Percentiles rank a stretch among this genome's conserved stretches.
phyloP scores from a whole-genome alignment of 2,329 filamentous ascomycete genomes.

The Colletotrichum spinosum region DNA sequence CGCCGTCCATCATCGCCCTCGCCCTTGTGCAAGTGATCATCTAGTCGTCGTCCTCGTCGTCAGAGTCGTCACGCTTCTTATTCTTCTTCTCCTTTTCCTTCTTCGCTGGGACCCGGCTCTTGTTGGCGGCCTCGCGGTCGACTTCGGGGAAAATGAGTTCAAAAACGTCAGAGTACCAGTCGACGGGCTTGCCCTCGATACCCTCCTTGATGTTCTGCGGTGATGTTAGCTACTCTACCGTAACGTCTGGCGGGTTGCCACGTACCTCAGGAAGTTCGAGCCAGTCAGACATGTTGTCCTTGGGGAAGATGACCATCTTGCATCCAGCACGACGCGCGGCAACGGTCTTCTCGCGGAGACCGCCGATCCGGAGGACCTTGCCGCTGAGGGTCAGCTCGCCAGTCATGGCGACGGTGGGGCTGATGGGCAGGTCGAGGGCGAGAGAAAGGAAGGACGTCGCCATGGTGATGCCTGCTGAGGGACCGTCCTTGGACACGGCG shows the following conservation, averaged over 20 bases:
- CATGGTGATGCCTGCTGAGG: slow-evolving; percentile 97
- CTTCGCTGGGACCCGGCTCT: slow-evolving; percentile 71
- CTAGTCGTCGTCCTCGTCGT: slow-evolving; percentile 47
- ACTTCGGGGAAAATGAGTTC: slow-evolving; percentile 88
- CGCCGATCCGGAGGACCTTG: slow-evolving; percentile 95
- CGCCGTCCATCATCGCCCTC: neutral
- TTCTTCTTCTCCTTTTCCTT: slow-evolving; percentile 39
- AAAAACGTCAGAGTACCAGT: slow-evolving; percentile 96
- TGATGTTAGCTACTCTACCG: slow-evolving; percentile 3
- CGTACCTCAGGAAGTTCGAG: slow-evolving; percentile 94
- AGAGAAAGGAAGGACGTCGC: slow-evolving; percentile 91
- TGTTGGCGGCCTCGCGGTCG: slow-evolving; percentile 78
- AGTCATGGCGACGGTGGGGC: slow-evolving; percentile 95
- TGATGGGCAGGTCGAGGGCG: slow-evolving; percentile 80
- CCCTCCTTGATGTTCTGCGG: slow-evolving; percentile 95
- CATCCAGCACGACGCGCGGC: slow-evolving; percentile 92
- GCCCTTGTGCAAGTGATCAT: neutral
- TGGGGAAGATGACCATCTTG: slow-evolving; percentile 93
- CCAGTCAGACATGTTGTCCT: slow-evolving; percentile 97
- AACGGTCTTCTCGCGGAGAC: slow-evolving; percentile 95
- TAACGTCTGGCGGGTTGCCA: slow-evolving; percentile 39
- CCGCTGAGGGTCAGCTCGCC: slow-evolving; percentile 97
- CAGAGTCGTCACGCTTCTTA: slow-evolving; percentile 36
- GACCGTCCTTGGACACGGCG: slow-evolving; percentile 93
- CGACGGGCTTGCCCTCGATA: slow-evolving; percentile 89